Evolutionary conservation across 345 rosid genomes (phyloP).

Genomic region (Boechera stricta): DNA sequence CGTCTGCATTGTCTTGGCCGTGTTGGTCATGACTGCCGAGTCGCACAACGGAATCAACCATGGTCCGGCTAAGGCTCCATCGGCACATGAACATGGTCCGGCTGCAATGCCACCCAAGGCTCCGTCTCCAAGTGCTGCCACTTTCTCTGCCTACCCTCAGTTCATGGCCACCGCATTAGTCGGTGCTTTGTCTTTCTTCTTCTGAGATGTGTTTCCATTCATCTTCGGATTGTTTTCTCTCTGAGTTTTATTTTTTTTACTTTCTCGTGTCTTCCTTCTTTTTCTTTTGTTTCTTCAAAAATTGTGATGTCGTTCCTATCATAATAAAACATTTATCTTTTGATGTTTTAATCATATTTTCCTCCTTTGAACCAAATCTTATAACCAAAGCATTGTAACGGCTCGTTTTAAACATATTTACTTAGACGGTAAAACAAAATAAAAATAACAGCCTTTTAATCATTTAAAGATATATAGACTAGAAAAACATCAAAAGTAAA

Average conservation of each 20-base stretch:
- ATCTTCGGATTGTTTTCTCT: conserved; percentile 21
- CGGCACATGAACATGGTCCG: neutral
- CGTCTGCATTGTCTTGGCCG: conserved; percentile 45
- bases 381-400: neutral
- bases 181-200: conserved; percentile 36
- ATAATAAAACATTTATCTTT: conserved; percentile 12
- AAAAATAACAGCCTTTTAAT: neutral
- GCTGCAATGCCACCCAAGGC: conserved; percentile 18
- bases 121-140: conserved; percentile 46
- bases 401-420: neutral
- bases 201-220: conserved; percentile 29
- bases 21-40: conserved; percentile 38
- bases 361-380: neutral
- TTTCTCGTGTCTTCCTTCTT: neutral
- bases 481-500: neutral
- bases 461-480: neutral
- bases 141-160: conserved; percentile 40
- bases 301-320: conserved; percentile 20
- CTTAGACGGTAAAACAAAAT: too few relatives aligned
- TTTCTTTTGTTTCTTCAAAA: neutral
- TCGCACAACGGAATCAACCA: conserved; percentile 3
- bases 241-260: neutral
- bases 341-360: neutral
- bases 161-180: conserved; percentile 41
- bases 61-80: conserved; percentile 18